These are phyloP conservation scores for Parathielavia hyrcaniae DNA, from an alignment of 495 filamentous ascomycete genomes.

Conservation along the genomic window DNA sequence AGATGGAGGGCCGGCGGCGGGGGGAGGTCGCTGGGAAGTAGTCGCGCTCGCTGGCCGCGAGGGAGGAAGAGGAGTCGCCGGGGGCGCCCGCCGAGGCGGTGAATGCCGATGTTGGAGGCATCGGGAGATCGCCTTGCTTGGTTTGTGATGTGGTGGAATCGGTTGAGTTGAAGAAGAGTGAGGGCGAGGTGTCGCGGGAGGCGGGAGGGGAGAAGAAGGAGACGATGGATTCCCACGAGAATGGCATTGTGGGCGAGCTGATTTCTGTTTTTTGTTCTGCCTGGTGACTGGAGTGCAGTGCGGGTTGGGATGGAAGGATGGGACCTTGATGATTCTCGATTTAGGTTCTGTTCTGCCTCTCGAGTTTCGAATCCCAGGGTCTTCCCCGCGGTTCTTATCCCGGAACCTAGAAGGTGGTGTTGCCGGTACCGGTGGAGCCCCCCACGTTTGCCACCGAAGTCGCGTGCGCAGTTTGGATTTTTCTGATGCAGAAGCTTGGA, in stretches of 20 bases:
- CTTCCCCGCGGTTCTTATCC: slow-evolving; percentile 8
- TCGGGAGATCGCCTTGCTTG: background rate
- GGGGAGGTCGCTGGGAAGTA: slow-evolving; percentile 10
- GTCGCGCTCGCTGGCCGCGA: slow-evolving; percentile 6
- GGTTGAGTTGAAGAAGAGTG: background rate
- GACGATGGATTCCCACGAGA: slow-evolving; percentile 10
- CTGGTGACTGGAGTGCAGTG: background rate
- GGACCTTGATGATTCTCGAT: background rate
- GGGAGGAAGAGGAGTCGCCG: slow-evolving; percentile 1
- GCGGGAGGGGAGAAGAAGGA: slow-evolving; percentile 13
- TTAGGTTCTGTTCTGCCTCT: background rate
- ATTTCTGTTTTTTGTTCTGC: background rate
- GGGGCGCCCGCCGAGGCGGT: background rate
- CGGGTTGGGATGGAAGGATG: background rate
- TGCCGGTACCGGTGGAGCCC: slow-evolving; percentile 12
- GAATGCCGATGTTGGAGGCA: background rate
- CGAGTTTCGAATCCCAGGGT: slow-evolving; percentile 5
- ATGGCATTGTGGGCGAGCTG: slow-evolving; percentile 11
- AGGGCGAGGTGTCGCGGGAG: background rate
- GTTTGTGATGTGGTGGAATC: background rate
- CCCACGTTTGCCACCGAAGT: slow-evolving; percentile 11
- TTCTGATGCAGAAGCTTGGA: background rate
- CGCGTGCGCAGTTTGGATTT: background rate
- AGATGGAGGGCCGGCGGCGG: slow-evolving; percentile 19
- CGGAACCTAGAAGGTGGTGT: background rate